Evolutionary conservation across 1,284 basidiomycete species (phyloP), one percentile per base, ranked within the genome.

Genomic region (Stereum hirsutum): DNA sequence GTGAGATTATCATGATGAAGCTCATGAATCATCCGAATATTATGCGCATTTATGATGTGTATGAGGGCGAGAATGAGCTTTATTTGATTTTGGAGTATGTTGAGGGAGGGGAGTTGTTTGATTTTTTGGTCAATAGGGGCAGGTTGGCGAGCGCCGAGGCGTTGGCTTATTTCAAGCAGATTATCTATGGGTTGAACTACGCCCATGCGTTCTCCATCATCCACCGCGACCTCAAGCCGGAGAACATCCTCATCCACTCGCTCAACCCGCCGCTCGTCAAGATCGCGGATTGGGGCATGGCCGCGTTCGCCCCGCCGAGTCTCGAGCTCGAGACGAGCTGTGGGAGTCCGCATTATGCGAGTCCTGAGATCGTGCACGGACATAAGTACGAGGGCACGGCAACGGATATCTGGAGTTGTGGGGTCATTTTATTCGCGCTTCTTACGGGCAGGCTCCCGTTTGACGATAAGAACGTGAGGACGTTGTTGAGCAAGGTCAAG

Each of bases 1-100:
- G 92, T 49, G 96, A 99, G 64, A 98, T 99, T 51, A 92, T 92
- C 53, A 97, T 99, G 79, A 98, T 99, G 95, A 98, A 98, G 65
- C 84, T 91, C 56, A 97, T 99, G 78, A 90, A 95, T 57, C 95
- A 99, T 59, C 95, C 94, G 3, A 97, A 97, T 64, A 89, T 99
- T 50, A 76, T 96, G 68, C 87, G 89, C 52, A 82, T 99, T 41
- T 97, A 91, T 65, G 96, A 99, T 57, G 94, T 99, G 36, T 98
- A 90, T 67, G 95, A 99, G 68, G 92, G 90, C 51, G 81, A 88
- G 35, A 84, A 78, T 54, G 90, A 96, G 55, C 81, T 98, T 35
- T 96, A 89, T 65, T 78, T 99, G 25, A 85, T 99, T 43, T 82
- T 99, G 56, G 96, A 99, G 63, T 99, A 97, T 57, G 89, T 98